Conservation (phyloP, 169 alveolate genomes). For the Perkinsus olseni region DNA sequence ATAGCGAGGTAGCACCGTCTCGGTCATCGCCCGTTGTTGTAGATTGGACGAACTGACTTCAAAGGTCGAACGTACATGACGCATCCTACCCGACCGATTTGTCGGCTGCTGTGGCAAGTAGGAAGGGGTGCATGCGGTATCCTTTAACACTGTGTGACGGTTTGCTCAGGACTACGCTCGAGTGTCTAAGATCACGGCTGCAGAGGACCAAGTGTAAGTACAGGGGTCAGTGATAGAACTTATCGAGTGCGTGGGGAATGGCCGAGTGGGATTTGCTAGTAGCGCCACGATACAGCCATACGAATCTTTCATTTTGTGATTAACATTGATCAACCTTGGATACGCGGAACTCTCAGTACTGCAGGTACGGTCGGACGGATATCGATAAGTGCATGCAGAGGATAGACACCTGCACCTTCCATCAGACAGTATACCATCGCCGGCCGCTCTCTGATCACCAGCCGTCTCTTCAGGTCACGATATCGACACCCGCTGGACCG, state of each 20-base stretch:
- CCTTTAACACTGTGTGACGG: slow-evolving; percentile 12
- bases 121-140: background rate
- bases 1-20: background rate
- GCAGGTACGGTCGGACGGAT: background rate
- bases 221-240: no score
- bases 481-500: background rate
- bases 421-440: background rate
- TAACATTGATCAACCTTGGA: no score
- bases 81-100: slow-evolving; percentile 91
- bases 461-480: background rate
- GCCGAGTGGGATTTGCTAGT: no score
- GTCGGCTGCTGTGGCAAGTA: slow-evolving; percentile 75
- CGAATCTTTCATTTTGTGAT: no score
- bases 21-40: background rate
- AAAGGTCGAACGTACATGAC: slow-evolving; percentile 88
- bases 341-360: no score
- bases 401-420: background rate
- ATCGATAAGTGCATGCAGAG: background rate
- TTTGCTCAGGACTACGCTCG: background rate
- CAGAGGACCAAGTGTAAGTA: slow-evolving; percentile 11
- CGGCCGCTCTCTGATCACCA: background rate
- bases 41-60: slow-evolving; percentile 75
- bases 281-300: no score
- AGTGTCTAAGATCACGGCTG: background rate
- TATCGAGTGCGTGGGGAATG: no score